phyloP scores from a whole-genome alignment of 179 eudicot species.

The Vitellaria paradoxa region DNA sequence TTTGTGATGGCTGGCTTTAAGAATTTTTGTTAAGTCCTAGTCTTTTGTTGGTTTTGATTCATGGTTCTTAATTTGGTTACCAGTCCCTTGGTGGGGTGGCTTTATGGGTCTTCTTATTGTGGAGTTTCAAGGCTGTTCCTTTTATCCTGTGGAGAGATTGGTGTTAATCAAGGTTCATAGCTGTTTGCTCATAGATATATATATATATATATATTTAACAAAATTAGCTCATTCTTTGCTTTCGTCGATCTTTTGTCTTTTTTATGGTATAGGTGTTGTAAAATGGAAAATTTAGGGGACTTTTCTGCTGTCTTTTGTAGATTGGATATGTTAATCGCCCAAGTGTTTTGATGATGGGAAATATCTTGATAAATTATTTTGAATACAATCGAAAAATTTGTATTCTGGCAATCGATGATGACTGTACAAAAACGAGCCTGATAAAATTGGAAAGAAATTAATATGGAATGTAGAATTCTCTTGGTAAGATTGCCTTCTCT shows the following conservation, averaged over 20 bases:
- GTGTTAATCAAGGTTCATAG: not conserved
- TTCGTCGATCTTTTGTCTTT: not conserved
- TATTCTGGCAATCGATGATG: not conserved
- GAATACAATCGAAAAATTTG: too few species aligned
- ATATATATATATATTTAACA: not conserved
- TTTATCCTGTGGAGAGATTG: not conserved
- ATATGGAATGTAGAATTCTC: not conserved
- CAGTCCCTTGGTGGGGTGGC: not conserved
- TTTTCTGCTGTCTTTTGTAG: not conserved
- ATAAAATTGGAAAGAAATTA: not conserved
- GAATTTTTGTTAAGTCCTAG: not conserved
- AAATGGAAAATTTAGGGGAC: too few species aligned
- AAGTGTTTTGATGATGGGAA: not conserved
- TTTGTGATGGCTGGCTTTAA: not conserved
- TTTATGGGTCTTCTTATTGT: not conserved
- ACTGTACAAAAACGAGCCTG: not conserved
- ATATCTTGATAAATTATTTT: not conserved
- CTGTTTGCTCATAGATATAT: not conserved
- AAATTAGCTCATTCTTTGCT: not conserved
- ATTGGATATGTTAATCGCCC: not conserved
- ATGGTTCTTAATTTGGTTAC: not conserved
- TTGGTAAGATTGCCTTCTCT: not conserved
- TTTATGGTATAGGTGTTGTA: too few species aligned
- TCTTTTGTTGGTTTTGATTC: slow-evolving; percentile 1
- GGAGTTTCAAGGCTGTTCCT: not conserved